These are phyloP conservation scores for Trypanosoma melophagium DNA, from an alignment of 208 protist species.

Conservation along the genomic window DNA sequence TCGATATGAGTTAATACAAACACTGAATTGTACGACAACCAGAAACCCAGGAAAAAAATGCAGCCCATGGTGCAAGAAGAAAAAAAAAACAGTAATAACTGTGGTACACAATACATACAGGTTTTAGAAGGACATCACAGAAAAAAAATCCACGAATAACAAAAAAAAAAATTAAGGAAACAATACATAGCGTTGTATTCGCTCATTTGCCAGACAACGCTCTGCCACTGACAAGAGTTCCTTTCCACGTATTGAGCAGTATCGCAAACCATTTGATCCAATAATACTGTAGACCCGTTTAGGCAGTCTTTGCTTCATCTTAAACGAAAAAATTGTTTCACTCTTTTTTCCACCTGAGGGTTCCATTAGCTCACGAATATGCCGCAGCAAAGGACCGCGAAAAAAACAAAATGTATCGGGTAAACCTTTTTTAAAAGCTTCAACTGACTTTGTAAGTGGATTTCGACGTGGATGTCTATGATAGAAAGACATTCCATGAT, in stretches of 20 bases:
- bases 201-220: constrained; percentile 22
- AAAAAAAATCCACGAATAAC: neutral
- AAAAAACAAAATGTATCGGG: constrained; percentile 39
- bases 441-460: constrained; percentile 24
- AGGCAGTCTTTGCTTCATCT: constrained; percentile 10
- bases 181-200: constrained; percentile 17
- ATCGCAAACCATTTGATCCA: neutral
- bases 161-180: constrained; percentile 24
- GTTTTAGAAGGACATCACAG: neutral
- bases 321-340: constrained; percentile 14
- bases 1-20: too few species aligned
- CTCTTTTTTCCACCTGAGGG: neutral
- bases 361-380: constrained; percentile 15
- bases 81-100: constrained; percentile 13
- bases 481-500: constrained; percentile 42
- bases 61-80: too few species aligned
- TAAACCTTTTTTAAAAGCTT: constrained; percentile 14
- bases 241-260: neutral
- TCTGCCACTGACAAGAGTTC: constrained; percentile 19
- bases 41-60: too few species aligned
- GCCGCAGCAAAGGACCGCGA: constrained; percentile 23
- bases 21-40: too few species aligned
- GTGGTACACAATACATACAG: too few species aligned
- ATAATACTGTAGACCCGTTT: constrained; percentile 12
- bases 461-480: constrained; percentile 20